Conservation (phyloP, 73 alveolate species). For the Uronychia binucleata region DNA sequence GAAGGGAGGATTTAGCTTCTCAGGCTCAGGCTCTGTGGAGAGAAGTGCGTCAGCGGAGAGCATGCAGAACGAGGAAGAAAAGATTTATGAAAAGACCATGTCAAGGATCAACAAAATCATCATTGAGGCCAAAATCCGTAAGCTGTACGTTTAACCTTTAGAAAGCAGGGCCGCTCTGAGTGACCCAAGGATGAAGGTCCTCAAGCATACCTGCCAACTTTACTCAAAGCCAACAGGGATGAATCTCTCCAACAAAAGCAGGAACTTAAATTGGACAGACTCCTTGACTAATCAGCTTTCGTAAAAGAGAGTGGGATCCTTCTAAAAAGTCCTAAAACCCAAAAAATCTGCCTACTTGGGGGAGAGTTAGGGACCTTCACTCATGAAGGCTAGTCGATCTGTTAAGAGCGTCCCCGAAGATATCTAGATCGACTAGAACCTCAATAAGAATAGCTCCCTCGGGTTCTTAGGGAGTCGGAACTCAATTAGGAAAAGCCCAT, state of each 20-base stretch:
- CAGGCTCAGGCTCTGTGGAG: background rate
- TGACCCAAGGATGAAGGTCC: background rate
- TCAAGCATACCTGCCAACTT: background rate
- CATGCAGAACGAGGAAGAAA: background rate
- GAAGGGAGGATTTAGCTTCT: background rate
- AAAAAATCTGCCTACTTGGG: too few relatives aligned
- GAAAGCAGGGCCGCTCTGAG: background rate
- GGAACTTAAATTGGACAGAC: too few relatives aligned
- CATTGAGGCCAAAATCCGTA: background rate
- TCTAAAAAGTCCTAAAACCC: background rate
- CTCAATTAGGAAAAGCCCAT: background rate
- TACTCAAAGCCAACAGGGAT: too few relatives aligned
- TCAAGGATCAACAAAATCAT: background rate
- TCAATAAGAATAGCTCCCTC: too few relatives aligned
- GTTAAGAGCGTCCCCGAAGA: background rate
- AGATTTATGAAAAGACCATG: background rate
- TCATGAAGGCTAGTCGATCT: background rate
- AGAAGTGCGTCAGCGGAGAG: background rate
- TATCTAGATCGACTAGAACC: background rate
- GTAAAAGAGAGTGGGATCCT: background rate
- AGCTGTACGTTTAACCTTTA: background rate
- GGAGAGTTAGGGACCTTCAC: background rate
- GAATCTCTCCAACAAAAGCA: too few relatives aligned
- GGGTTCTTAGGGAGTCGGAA: background rate
- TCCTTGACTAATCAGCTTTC: background rate